Base-by-base conservation (phyloP, 148 eudicot species). In the Persicaria tinctoria region DNA sequence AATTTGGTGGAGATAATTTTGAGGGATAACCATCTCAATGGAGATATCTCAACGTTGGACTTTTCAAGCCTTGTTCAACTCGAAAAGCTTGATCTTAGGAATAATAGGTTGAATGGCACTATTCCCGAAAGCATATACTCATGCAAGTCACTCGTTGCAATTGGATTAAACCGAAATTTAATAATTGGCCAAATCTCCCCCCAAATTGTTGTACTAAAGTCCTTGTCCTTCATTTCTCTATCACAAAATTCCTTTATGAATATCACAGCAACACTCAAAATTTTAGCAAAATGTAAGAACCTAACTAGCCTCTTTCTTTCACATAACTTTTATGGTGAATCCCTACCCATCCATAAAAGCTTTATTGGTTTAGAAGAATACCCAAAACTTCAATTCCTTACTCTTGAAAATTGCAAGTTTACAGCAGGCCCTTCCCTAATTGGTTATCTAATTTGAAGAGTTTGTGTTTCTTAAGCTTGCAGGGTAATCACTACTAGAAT, bases 111-210 rank as follows among this genome's bases (percentile, higher is more conserved):
- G 17, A 13, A 64, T 41, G 70, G 46, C 16, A 64, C 70, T 32
- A 0, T 64, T 46, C 70, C 70, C 12, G n/a, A 64, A 64, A 64
- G 47, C 70, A 64, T 64, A 13, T 64, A 64, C 70, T 64, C 46
- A 0, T 64, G 70, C 45, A 64, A 32, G 8, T 64, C 47, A 4
- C 70, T 64, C 8, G 45, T 64, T 14, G 70, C 70, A 1, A 11
- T 38, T 10, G 41, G 70, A 64, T 7, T 64, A 13, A 6, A 2
- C 0, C 0, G 0, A 6, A 64, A 64, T 13, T 1, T 4, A 4
- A 10, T 64, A 1, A 64, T 17, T 0, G 47, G 47, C n/a, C 70
- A 64, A 64, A 64, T 38, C 46, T 64, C 47, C 1, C n/a, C 46
- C 47, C 38, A 64, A 64, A 38, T 64, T 38, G 46, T 38, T 38